Evolutionary conservation across 164 flowering plant species (phyloP), one percentile per base, ranked within the genome.

Genomic region (Platanus orientalis): DNA sequence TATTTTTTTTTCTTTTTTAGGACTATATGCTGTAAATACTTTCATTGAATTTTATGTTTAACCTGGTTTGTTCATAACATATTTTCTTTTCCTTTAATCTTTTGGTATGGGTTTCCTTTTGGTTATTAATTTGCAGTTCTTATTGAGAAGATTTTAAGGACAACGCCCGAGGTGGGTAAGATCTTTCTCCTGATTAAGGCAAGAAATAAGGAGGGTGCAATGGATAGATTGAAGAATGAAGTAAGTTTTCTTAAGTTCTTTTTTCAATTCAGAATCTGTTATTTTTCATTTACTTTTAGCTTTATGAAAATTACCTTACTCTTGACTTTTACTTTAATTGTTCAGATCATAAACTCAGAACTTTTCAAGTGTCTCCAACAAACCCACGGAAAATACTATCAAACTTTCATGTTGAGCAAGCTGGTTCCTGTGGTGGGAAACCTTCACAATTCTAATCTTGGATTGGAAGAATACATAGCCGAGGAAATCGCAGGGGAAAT

Each of bases 321-420:
- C 17, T 42, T 42, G 47, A 11, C 19, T 42, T 16, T 42, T 2
- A 6, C 12, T 42, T 42, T 42, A 14, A 34, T 34, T 42, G 39
- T 32, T 54, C 61, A 91, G 96, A 84, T 94, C 32, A 79, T 86
- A 66, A 75, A 83, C 49, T 56, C 87, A 23, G 89, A 91, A 59
- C 83, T 94, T 44, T 94, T 94, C 83, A 79, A 79, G 62, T 66
- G 79, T 59, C 78, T 94, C 23, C 76, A 71, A 67, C 82, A 84
- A 72, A 63, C 66, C 23, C 78, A 94, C 80, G 96, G 97, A 58
- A 78, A 80, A 66, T 81, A 87, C 19, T 89, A 85, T 58, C 80
- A 84, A 57, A 39, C 76, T 57, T 91, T 86, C 86, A 85, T 94
- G 90, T 25, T 85, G 77, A 86, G 87, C 84, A 91, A 91, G 72